Base-by-base conservation (phyloP, 441 rosid genomes). In the Corymbia calophylla region DNA sequence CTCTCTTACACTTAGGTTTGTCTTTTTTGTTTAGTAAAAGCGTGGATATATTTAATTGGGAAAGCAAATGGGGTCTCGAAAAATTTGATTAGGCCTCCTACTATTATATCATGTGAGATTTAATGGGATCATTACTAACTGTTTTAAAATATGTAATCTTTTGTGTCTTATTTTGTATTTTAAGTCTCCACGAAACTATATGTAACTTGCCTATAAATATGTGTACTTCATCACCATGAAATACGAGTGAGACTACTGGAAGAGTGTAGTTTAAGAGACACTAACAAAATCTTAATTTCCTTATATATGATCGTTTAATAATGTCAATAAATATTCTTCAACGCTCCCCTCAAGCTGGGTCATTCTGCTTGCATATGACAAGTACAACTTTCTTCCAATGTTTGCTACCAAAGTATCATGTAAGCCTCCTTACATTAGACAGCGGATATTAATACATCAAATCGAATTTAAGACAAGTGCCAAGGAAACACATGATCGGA, bases 51-150 rank as follows among this genome's bases (percentile, higher is more conserved):
- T 27, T 25, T 58, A 58, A 58, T 25, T 58, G 64, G 29, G 25
- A 58, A 39, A 39, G 6, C 44, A 39, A 39, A 39, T 39, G 44
- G 44, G 44, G 44, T 39, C 44, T 39, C 4, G 44, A 39, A 39
- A 39, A 39, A 39, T 39, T 39, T 39, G 44, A 4, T 58, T 25
- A 58, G 64, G 0, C 25, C 25, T 58, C 13, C 10, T 58, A 4
- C 6, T 25, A 12, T 58, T 9, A 58, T 10, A 25, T 2, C 14
- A 4, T 58, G 64, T 58, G 29, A 58, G 64, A 58, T 58, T 58
- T 58, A 25, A 29, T 58, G 5, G 3, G n/a, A 23, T 1, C 12
- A 58, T 6, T 29, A 4, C 0, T 58, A 2, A 58, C 6, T 2
- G n/a, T 58, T 58, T 14, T 58, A 58, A 58, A 58, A 58, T 58